These are phyloP conservation scores for Capsicum rhomboideum DNA, from an alignment of 257 asterid species.

Conservation along the genomic window DNA sequence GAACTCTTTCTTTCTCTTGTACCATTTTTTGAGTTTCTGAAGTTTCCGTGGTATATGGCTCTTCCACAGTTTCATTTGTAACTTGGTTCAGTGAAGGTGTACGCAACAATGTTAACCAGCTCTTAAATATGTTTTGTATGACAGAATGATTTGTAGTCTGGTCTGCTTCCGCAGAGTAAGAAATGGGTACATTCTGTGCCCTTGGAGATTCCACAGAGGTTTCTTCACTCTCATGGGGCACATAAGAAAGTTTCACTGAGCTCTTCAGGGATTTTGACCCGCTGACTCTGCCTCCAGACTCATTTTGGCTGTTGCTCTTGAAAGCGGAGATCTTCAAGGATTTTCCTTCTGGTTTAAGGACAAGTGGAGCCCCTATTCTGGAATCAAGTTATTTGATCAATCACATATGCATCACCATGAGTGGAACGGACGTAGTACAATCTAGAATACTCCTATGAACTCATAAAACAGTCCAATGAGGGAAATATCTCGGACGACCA, in stretches of 20 bases:
- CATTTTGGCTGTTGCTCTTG: conserved; percentile 57
- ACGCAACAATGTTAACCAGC: conserved; percentile 64
- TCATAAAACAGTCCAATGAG: background rate
- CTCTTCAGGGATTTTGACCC: conserved; percentile 55
- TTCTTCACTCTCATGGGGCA: conserved; percentile 60
- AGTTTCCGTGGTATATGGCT: conserved; percentile 33
- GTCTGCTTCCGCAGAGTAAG: conserved; percentile 42
- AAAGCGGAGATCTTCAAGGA: conserved; percentile 63
- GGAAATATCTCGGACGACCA: background rate
- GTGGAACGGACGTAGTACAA: background rate
- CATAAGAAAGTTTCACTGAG: conserved; percentile 53
- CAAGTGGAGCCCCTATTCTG: conserved; percentile 50
- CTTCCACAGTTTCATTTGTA: conserved; percentile 32
- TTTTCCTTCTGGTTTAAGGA: conserved; percentile 47
- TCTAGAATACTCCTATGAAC: background rate
- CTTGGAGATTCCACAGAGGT: conserved; percentile 46
- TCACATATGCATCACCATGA: background rate
- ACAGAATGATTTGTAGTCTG: conserved; percentile 40
- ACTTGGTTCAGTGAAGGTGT: conserved; percentile 33
- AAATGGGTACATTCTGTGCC: conserved; percentile 45
- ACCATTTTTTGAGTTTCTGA: conserved; percentile 24
- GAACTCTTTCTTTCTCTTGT: conserved; percentile 32
- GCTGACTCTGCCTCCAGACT: conserved; percentile 47
- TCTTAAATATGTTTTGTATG: conserved; percentile 59
- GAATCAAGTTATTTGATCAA: conserved; percentile 21